These are phyloP conservation scores for Aspergillus luchuensis DNA, from an alignment of 2,329 filamentous ascomycete species.

Conservation along the genomic window DNA sequence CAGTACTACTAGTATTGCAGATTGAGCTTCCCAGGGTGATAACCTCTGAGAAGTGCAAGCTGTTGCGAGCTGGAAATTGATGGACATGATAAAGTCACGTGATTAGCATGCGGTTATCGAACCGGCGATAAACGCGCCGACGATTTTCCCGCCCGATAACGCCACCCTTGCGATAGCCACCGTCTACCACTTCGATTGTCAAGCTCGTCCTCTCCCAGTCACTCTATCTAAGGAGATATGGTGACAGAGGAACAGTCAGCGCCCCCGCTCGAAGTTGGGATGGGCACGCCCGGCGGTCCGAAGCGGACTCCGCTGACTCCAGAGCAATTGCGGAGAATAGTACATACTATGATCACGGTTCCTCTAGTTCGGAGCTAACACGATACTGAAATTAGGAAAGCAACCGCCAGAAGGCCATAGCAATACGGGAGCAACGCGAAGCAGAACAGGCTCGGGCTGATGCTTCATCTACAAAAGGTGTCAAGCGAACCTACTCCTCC, in stretches of 20 bases:
- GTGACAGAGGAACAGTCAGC: neutral
- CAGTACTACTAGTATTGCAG: too few species aligned
- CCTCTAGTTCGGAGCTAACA: constrained; percentile 3
- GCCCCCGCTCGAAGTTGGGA: neutral
- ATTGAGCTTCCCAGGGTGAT: too few species aligned
- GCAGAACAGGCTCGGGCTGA: constrained; percentile 56
- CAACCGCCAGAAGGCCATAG: constrained; percentile 84
- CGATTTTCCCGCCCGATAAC: too few species aligned
- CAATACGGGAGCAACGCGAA: constrained; percentile 72
- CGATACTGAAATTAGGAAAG: constrained; percentile 66
- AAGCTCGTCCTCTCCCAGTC: too few species aligned
- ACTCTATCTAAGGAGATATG: neutral
- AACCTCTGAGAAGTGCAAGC: too few species aligned
- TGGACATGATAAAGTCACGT: too few species aligned
- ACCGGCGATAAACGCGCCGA: too few species aligned
- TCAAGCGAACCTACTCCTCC: constrained; percentile 71
- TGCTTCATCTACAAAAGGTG: constrained; percentile 50
- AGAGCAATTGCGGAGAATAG: neutral
- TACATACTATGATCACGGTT: neutral
- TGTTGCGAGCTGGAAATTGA: too few species aligned
- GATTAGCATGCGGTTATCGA: too few species aligned
- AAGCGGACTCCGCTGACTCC: neutral
- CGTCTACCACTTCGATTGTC: too few species aligned
- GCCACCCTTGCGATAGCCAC: too few species aligned
- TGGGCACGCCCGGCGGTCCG: neutral